These are phyloP conservation scores for Voacanga thouarsii DNA, from an alignment of 257 asterid genomes.

Conservation along the genomic window DNA sequence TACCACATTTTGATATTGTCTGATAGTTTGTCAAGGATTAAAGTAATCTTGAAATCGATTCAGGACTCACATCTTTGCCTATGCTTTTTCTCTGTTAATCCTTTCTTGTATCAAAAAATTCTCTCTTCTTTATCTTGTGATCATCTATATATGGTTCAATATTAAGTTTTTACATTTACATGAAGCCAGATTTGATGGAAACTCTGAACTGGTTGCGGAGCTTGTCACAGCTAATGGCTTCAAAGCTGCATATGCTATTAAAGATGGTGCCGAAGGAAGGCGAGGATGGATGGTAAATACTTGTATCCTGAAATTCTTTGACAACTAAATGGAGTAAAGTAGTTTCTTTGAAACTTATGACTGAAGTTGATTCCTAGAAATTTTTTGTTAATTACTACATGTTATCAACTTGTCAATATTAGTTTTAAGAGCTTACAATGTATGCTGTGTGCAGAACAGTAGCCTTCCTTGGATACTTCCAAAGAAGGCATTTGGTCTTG, in stretches of 20 bases:
- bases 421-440: not conserved
- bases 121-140: not conserved
- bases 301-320: not conserved
- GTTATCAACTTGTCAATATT: not conserved
- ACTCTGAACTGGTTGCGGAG: slow-evolving; percentile 97
- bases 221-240: slow-evolving; percentile 87
- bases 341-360: not conserved
- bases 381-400: not conserved
- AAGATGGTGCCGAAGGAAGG: slow-evolving; percentile 90
- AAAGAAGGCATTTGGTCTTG: slow-evolving; percentile 49
- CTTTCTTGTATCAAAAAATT: not conserved
- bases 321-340: not conserved
- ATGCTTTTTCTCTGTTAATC: not conserved
- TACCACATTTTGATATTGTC: not conserved
- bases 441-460: slow-evolving; percentile 60
- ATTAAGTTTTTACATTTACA: slow-evolving; percentile 32
- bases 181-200: slow-evolving; percentile 99
- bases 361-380: not conserved
- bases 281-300: slow-evolving; percentile 72
- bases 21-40: not conserved
- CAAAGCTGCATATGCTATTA: slow-evolving; percentile 91
- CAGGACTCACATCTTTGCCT: not conserved
- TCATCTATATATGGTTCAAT: slow-evolving; percentile 8
- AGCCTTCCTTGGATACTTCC: slow-evolving; percentile 88
- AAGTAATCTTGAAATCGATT: not conserved